Evolutionary conservation across 2,329 filamentous ascomycete genomes (phyloP).

Genomic region (Dactylellina cionopaga): DNA sequence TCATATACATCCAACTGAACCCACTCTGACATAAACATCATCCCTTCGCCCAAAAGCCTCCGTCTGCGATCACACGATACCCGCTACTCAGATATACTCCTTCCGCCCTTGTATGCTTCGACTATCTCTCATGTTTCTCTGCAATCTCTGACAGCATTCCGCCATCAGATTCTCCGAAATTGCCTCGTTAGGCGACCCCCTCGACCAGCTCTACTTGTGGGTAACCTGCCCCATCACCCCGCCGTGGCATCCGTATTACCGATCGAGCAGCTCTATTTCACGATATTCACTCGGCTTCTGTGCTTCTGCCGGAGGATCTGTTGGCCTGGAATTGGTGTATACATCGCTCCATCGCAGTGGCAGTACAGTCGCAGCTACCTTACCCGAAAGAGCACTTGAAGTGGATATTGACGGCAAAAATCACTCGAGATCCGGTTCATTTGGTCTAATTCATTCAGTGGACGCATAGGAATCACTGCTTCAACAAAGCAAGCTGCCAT

Average conservation of each 20-base stretch:
- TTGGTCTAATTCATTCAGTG: constrained; percentile 23
- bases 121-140: constrained; percentile 8
- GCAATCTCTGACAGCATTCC: constrained; percentile 8
- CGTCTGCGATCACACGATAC: constrained; percentile 34
- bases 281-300: constrained; percentile 26
- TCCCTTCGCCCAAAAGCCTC: constrained; percentile 28
- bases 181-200: constrained; percentile 48
- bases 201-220: constrained; percentile 15
- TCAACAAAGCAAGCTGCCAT: constrained; percentile 28
- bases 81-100: neutral
- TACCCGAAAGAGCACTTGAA: constrained; percentile 10
- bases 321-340: constrained; percentile 15
- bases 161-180: constrained; percentile 52
- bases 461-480: constrained; percentile 27
- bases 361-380: constrained; percentile 24
- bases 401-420: constrained; percentile 31
- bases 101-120: constrained; percentile 15
- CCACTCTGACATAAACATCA: constrained; percentile 42
- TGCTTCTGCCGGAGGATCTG: constrained; percentile 19
- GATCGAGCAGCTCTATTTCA: constrained; percentile 11
- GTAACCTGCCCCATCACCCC: constrained; percentile 33
- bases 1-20: too few relatives aligned
- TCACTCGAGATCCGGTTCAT: constrained; percentile 1
- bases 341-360: constrained; percentile 12
- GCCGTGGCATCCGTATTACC: constrained; percentile 23